Conservation (phyloP, 805 yeast species). For the Saturnispora halmiae region DNA sequence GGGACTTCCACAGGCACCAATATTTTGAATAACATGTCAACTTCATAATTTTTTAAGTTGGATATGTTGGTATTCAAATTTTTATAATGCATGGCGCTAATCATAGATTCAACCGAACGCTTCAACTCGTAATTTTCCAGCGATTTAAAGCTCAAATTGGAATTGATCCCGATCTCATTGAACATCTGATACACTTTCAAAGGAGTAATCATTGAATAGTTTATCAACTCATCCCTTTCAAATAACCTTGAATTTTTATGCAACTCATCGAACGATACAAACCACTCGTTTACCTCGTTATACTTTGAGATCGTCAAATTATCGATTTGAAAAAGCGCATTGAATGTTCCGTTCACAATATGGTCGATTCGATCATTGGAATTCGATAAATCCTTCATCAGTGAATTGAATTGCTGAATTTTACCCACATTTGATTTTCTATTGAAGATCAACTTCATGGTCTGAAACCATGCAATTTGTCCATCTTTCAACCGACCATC, state of each 20-base stretch:
- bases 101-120: slow-evolving; percentile 28
- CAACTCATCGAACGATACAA: slow-evolving; percentile 59
- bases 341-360: slow-evolving; percentile 64
- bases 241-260: slow-evolving; percentile 39
- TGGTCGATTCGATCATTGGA: slow-evolving; percentile 47
- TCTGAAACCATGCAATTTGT: slow-evolving; percentile 55
- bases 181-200: slow-evolving; percentile 57
- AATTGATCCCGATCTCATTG: slow-evolving; percentile 42
- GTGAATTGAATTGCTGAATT: slow-evolving; percentile 38
- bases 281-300: slow-evolving; percentile 61
- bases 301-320: slow-evolving; percentile 49
- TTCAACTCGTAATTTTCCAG: slow-evolving; percentile 35
- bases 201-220: slow-evolving; percentile 47
- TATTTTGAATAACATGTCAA: slow-evolving; percentile 9
- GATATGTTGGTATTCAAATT: slow-evolving; percentile 19
- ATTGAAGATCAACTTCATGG: slow-evolving; percentile 54
- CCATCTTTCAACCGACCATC: slow-evolving; percentile 41
- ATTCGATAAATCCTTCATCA: slow-evolving; percentile 30
- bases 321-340: slow-evolving; percentile 43
- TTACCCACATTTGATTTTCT: slow-evolving; percentile 39
- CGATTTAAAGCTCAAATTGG: slow-evolving; percentile 18
- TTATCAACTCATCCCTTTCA: slow-evolving; percentile 27
- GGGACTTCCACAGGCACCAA: slow-evolving; percentile 5
- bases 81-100: slow-evolving; percentile 22
- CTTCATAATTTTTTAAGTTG: slow-evolving; percentile 23